phyloP scores from a whole-genome alignment of 495 filamentous ascomycete genomes.

The Massariosphaeria phaeospora region DNA sequence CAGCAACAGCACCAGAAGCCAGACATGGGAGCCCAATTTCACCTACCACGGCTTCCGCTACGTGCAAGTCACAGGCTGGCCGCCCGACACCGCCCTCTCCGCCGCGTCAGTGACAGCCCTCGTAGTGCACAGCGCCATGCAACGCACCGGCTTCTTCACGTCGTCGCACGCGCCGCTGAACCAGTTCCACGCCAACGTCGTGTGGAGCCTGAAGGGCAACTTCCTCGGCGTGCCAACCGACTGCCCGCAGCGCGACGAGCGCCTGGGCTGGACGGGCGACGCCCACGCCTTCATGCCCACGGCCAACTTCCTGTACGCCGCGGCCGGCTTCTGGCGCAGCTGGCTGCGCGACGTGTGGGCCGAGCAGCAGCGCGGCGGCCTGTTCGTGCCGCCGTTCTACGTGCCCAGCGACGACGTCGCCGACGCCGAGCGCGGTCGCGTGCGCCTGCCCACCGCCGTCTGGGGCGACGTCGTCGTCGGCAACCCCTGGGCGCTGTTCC shows the following conservation, averaged over 20 bases:
- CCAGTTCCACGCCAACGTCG: slow-evolving; percentile 47
- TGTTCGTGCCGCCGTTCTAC: slow-evolving; percentile 3
- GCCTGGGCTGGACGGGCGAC: slow-evolving; percentile 55
- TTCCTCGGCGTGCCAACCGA: slow-evolving; percentile 53
- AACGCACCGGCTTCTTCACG: slow-evolving; percentile 45
- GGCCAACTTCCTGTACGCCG: slow-evolving; percentile 49
- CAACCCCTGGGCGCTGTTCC: slow-evolving; percentile 46
- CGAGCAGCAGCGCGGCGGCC: slow-evolving; percentile 34
- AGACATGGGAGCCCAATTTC: slow-evolving; percentile 45
- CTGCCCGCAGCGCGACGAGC: slow-evolving; percentile 54
- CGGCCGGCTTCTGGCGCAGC: slow-evolving; percentile 46
- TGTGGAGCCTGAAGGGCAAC: slow-evolving; percentile 53
- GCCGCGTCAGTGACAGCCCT: slow-evolving; percentile 39
- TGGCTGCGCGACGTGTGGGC: slow-evolving; percentile 48
- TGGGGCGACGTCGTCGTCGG: slow-evolving; percentile 49
- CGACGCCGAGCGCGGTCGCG: slow-evolving; percentile 12
- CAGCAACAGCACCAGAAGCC: no score
- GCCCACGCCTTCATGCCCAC: slow-evolving; percentile 48
- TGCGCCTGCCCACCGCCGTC: slow-evolving; percentile 38
- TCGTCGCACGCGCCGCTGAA: slow-evolving; percentile 49
- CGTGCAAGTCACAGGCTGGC: slow-evolving; percentile 49
- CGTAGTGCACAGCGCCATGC: slow-evolving; percentile 51
- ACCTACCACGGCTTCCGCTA: slow-evolving; percentile 57
- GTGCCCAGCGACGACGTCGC: slow-evolving; percentile 14
- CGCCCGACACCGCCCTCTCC: slow-evolving; percentile 16